phyloP scores from a whole-genome alignment of 2,329 filamentous ascomycete species.

The Epichloe coenophiala region DNA sequence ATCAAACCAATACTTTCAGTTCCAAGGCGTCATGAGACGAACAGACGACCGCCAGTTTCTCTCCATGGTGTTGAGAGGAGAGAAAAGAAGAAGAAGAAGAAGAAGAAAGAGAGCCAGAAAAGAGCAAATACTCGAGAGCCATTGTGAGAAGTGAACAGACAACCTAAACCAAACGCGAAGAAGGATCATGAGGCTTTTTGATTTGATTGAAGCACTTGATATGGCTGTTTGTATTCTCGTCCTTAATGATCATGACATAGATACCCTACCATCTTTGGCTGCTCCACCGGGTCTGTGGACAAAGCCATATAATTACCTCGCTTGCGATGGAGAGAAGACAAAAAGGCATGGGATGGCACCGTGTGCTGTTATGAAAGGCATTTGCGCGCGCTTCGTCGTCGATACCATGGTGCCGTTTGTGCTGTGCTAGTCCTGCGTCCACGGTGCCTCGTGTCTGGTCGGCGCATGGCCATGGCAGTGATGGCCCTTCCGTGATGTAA shows the following conservation, averaged over 20 bases:
- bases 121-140: neutral
- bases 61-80: neutral
- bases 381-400: too few relatives aligned
- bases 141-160: too few relatives aligned
- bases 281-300: neutral
- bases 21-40: constrained; percentile 10
- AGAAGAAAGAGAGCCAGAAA: too few relatives aligned
- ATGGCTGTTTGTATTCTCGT: neutral
- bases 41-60: too few relatives aligned
- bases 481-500: too few relatives aligned
- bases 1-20: constrained; percentile 19
- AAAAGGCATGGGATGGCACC: neutral
- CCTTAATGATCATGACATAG: neutral
- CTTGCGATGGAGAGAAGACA: neutral
- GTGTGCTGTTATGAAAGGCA: neutral
- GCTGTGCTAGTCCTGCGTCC: too few relatives aligned
- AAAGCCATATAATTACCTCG: neutral
- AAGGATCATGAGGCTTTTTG: neutral
- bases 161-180: too few relatives aligned
- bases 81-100: too few relatives aligned
- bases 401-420: too few relatives aligned
- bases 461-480: too few relatives aligned
- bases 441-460: too few relatives aligned
- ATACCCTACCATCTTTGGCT: constrained; percentile 1
- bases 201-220: neutral